Evolutionary conservation across 805 yeast genomes (phyloP).

Genomic region (Zygotorulaspora florentina): DNA sequence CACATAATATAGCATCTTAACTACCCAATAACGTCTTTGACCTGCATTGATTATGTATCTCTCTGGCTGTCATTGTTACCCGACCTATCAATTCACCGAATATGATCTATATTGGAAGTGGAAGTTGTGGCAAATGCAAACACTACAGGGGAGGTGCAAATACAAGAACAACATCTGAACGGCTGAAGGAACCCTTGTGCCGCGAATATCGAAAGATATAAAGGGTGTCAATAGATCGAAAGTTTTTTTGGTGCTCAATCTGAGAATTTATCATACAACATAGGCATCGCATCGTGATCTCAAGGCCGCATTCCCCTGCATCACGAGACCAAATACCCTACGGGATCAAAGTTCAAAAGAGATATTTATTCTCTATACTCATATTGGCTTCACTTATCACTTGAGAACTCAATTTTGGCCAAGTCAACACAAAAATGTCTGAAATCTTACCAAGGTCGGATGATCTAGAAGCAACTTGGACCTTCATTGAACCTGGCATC

Average conservation of each 20-base stretch:
- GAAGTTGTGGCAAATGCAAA: slow-evolving; percentile 3
- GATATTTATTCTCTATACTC: too few species aligned
- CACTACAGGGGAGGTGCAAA: background rate
- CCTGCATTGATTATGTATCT: background rate
- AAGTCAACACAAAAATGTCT: slow-evolving; percentile 20
- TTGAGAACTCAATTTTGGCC: background rate
- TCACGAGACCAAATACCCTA: too few species aligned
- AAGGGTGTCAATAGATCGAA: background rate
- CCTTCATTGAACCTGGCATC: slow-evolving; percentile 71
- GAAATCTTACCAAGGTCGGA: slow-evolving; percentile 50
- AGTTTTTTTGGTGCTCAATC: background rate
- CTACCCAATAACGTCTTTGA: background rate
- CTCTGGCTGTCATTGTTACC: background rate
- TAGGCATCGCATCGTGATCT: background rate
- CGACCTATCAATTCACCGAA: background rate
- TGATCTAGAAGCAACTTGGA: slow-evolving; percentile 69
- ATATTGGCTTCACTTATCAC: too few species aligned
- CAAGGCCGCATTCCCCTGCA: too few species aligned
- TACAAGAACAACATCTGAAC: background rate
- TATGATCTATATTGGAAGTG: background rate
- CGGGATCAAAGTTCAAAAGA: too few species aligned
- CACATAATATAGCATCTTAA: background rate
- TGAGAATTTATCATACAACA: background rate
- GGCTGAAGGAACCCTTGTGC: background rate
- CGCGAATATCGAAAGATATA: background rate